Evolutionary conservation across 2,329 filamentous ascomycete species (phyloP), one percentile per base, ranked within the genome.

Genomic region (Pseudohalonectria lignicola): DNA sequence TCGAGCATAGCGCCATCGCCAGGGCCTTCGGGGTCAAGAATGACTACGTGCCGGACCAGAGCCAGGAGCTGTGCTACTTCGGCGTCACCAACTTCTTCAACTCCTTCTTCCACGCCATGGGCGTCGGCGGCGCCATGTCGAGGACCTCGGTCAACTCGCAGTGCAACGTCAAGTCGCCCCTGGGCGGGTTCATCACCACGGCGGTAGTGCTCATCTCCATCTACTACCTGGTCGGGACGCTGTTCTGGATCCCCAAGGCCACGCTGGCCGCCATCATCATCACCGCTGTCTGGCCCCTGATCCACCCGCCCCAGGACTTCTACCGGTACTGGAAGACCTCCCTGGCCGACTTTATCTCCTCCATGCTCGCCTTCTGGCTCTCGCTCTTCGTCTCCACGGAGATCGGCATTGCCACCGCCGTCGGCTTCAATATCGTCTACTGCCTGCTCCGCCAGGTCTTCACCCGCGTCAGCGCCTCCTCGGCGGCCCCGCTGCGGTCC

Each of bases 161-260:
- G 21, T 77, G 73, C 36, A 69, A 71, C 25, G 77, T 81, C 48
- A 70, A 68, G 43, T 76, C 72, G 5, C 78, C 78, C 0, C 57
- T 79, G 0, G 76, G 71, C 31, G 76, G 76, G 4, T 46, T 76
- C 17, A 61, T 82, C 39, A 79, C 77, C 0, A 69, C 74, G 3
- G 74, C 66, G 4, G 72, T 78, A 34, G 74, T 82, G 15, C 57
- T 82, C 7, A 53, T 81, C 2, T 74, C 69, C 16, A 69, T 82
- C 19, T 81, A 75, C 49, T 66, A 75, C 41, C 67, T 81, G 28
- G 71, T 70, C 0, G 70, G 69, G 0, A 69, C 72, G 0, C 62
- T 82, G 0, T 79, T 76, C 55, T 82, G 75, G 74, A 75, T 82
- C n/a, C 77, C 78, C 1, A 78, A 79, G 46, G 66, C 76, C 0